Evolutionary conservation across 345 rosid species (phyloP).

Genomic region (Hibiscus mutabilis): DNA sequence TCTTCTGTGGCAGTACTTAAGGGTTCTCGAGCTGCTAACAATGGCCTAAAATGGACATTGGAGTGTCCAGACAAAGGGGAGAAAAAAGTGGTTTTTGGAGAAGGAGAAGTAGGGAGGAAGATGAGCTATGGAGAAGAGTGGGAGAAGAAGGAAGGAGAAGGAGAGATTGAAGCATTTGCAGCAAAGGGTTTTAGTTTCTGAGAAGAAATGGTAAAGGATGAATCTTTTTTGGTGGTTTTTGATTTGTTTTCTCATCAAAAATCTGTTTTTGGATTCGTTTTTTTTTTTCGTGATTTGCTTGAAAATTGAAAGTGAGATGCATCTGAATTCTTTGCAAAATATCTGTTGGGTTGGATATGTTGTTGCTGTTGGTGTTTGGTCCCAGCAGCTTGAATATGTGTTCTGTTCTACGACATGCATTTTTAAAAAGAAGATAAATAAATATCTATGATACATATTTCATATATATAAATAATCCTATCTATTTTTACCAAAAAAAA

Average conservation of each 20-base stretch:
- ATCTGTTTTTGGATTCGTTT: not conserved
- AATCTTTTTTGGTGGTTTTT: not conserved
- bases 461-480: too few relatives aligned
- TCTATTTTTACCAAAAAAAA: too few relatives aligned
- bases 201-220: not conserved
- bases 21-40: slow-evolving; percentile 31
- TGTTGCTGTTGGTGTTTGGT: not conserved
- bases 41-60: slow-evolving; percentile 16
- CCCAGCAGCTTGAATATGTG: not conserved
- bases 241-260: not conserved
- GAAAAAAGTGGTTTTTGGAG: slow-evolving; percentile 16
- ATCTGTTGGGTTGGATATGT: not conserved
- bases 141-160: slow-evolving; percentile 22
- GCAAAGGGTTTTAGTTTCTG: not conserved
- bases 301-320: too few relatives aligned
- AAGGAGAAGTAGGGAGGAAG: slow-evolving; percentile 2
- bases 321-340: not conserved
- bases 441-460: not conserved
- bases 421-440: not conserved
- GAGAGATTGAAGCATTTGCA: slow-evolving; percentile 39
- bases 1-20: slow-evolving; percentile 11
- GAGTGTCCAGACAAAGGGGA: slow-evolving; percentile 20
- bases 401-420: not conserved
- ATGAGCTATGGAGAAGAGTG: slow-evolving; percentile 10
- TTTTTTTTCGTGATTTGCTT: not conserved